Conservation (phyloP, 352 stramenopile genomes). For the Pythium diclinum region DNA sequence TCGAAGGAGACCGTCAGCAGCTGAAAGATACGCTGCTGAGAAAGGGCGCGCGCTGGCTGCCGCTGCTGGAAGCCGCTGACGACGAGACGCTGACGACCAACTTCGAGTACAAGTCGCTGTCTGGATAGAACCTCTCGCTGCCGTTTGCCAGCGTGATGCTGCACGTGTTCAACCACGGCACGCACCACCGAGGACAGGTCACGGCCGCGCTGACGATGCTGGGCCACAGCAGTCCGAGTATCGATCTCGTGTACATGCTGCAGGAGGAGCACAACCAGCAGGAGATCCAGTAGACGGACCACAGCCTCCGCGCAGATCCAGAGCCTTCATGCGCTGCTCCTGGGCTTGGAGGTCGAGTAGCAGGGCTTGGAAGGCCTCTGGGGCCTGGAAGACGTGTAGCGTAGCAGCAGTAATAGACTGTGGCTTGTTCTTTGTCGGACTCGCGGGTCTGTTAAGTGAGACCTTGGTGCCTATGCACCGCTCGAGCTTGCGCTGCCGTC, state of each 20-base stretch:
- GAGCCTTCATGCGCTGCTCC: conserved; percentile 18
- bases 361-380: conserved; percentile 9
- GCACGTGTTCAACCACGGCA: conserved; percentile 30
- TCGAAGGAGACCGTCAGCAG: conserved; percentile 13
- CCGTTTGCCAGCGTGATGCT: conserved; percentile 11
- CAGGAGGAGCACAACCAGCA: conserved; percentile 12
- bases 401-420: neutral
- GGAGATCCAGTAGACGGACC: neutral
- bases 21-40: conserved; percentile 5
- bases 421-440: neutral
- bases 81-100: conserved; percentile 12
- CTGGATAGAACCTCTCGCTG: neutral
- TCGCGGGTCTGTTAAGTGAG: neutral
- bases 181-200: conserved; percentile 24
- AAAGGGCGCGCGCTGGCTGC: conserved; percentile 22
- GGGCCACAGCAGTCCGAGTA: conserved; percentile 5
- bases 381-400: conserved; percentile 5
- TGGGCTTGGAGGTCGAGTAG: conserved; percentile 19
- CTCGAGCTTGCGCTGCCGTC: conserved; percentile 14
- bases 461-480: conserved; percentile 12
- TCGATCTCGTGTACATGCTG: conserved; percentile 28
- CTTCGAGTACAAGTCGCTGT: conserved; percentile 17
- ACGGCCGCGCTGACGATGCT: conserved; percentile 26
- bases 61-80: conserved; percentile 16
- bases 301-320: neutral